phyloP scores from a whole-genome alignment of 768 basidiomycete species.

The Mycena galericulata region DNA sequence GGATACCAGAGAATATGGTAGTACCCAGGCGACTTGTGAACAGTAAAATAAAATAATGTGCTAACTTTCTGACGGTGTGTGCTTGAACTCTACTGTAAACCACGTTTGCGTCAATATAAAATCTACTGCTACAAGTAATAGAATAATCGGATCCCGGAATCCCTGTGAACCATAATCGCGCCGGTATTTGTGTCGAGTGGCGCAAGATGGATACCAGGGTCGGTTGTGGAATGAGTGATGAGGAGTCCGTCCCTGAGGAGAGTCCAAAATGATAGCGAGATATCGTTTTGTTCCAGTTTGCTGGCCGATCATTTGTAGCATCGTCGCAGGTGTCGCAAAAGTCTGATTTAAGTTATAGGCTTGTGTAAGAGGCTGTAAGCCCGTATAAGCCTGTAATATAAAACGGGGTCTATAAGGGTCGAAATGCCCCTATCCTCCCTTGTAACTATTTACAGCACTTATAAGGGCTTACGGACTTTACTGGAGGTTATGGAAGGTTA shows the following conservation, averaged over 20 bases:
- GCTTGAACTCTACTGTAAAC: constrained; percentile 8
- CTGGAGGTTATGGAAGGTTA: too few species aligned
- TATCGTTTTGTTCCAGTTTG: constrained; percentile 8
- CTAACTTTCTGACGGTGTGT: constrained; percentile 15
- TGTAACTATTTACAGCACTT: too few species aligned
- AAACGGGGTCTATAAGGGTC: too few species aligned
- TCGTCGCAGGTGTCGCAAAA: too few species aligned
- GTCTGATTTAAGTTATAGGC: too few species aligned
- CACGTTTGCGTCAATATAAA: constrained; percentile 1
- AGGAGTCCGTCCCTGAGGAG: constrained; percentile 10
- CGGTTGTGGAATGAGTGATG: constrained; percentile 7
- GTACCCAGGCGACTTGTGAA: constrained; percentile 5
- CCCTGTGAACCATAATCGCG: constrained; percentile 12
- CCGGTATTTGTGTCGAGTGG: constrained; percentile 15
- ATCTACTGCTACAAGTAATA: constrained; percentile 7
- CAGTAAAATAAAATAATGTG: constrained; percentile 16
- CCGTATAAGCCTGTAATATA: too few species aligned
- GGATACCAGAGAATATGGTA: background rate
- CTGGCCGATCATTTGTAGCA: constrained; percentile 8
- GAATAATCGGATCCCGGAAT: constrained; percentile 11
- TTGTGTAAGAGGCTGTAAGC: too few species aligned
- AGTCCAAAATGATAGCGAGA: constrained; percentile 15
- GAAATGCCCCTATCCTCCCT: too few species aligned
- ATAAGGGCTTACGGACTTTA: too few species aligned
- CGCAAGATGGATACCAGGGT: constrained; percentile 16